Evolutionary conservation across 1,284 basidiomycete species (phyloP), one percentile per base, ranked within the genome.

Genomic region (Apiotrichum sp.): DNA sequence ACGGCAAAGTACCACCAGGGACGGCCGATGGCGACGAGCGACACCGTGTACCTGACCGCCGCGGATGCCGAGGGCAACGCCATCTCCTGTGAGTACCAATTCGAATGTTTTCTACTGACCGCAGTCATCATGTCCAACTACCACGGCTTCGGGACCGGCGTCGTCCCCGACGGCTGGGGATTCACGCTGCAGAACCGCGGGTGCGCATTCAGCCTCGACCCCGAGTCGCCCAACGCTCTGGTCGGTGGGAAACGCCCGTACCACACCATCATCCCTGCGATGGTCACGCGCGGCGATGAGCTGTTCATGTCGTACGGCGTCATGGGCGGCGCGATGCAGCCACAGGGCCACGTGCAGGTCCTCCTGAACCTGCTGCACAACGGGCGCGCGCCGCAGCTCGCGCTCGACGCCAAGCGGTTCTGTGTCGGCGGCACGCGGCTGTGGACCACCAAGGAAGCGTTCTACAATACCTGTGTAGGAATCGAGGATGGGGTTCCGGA

Each of bases 291-390:
- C 57, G 85, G 83, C 5, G 82, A 86, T 56, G 91, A 96, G 46
- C 79, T 97, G 1, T 90, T 93, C 78, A 77, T 97, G 66, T 85
- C 84, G 56, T 95, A 87, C 64, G 92, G 93, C 49, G 91, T 95
- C 14, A 95, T 95, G 92, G 91, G 89, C 34, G 74, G 89, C 3
- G 93, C 86, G 77, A 97, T 95, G 90, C 93, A 96, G 76, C 85
- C 83, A 36, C 66, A 73, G 56, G 91, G 93, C 0, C 92, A 96
- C 64, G 81, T 96, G 0, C 93, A 97, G 77, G 90, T 97, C 7
- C 80, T 98, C n/a, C 76, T 97, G 51, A 61, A 65, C 53, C 43
- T 65, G 11, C 51, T 65, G 13, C 62, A 64, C 45, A 61, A 59
- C 41, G 35, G 45, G 10, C 61, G 62, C n/a, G 53, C 61, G 33